Evolutionary conservation across 176 grass and related monocot genomes (phyloP).

Genomic region (Paspalum vaginatum): DNA sequence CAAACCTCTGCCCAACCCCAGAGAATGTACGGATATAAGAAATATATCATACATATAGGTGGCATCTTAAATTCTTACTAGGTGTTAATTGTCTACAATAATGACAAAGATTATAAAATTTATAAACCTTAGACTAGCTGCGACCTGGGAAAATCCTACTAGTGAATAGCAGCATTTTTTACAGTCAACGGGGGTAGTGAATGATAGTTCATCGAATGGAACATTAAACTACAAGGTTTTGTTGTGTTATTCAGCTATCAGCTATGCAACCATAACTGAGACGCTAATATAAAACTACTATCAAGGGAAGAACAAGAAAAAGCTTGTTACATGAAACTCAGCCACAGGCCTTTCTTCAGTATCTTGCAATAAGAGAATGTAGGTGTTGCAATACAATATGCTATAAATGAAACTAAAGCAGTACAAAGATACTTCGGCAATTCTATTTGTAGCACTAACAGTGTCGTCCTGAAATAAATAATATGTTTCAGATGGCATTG

Average conservation of each 20-base stretch:
- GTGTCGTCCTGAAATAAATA: slow-evolving; percentile 1
- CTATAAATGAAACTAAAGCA: slow-evolving; percentile 1
- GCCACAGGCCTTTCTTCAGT: background rate
- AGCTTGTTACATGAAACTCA: background rate
- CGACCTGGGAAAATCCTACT: background rate
- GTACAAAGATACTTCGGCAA: background rate
- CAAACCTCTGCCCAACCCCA: slow-evolving; percentile 77
- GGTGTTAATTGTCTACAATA: background rate
- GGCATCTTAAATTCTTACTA: slow-evolving; percentile 11
- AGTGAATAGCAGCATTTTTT: background rate
- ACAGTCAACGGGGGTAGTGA: no score
- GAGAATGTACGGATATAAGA: slow-evolving; percentile 54
- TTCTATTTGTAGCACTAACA: background rate
- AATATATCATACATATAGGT: slow-evolving; percentile 25
- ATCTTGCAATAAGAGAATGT: background rate
- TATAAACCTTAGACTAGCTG: background rate
- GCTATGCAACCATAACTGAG: background rate
- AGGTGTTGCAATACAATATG: background rate
- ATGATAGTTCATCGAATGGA: background rate
- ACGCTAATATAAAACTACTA: slow-evolving; percentile 1
- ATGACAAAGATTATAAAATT: background rate
- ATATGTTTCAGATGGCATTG: background rate
- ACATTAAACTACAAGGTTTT: background rate
- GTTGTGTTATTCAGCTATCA: background rate
- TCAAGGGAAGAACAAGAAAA: background rate